Evolutionary conservation across 2,329 filamentous ascomycete species (phyloP).

Genomic region (Hypomyces rosellus): DNA sequence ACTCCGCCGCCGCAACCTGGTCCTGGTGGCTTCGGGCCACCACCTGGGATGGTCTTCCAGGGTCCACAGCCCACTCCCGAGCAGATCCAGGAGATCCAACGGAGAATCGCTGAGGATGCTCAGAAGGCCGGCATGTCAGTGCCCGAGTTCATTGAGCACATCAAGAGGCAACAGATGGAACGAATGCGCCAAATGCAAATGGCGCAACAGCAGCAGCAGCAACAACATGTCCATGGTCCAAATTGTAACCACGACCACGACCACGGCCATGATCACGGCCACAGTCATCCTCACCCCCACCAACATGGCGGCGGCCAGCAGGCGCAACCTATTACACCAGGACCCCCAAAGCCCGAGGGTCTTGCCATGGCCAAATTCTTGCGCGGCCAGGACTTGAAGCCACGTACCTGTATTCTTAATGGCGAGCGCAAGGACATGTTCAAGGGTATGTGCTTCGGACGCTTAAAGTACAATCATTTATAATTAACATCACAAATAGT

Average conservation of each 20-base stretch:
- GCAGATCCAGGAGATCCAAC: conserved; percentile 79
- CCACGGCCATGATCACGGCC: conserved; percentile 23
- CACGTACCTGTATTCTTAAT: conserved; percentile 84
- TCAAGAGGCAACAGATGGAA: conserved; percentile 51
- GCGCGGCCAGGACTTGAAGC: conserved; percentile 76
- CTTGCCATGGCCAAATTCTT: conserved; percentile 87
- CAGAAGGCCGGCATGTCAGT: conserved; percentile 78
- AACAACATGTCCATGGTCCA: conserved; percentile 19
- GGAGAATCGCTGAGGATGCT: conserved; percentile 75
- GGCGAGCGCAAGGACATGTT: conserved; percentile 99
- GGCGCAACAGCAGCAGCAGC: conserved; percentile 37
- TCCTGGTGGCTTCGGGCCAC: conserved; percentile 18
- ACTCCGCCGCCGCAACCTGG: conserved; percentile 20
- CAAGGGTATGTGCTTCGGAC: conserved; percentile 53
- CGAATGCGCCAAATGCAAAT: conserved; percentile 41
- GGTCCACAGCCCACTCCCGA: conserved; percentile 62
- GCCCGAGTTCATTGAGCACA: conserved; percentile 71
- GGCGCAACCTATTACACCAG: conserved; percentile 63
- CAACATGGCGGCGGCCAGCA: conserved; percentile 43
- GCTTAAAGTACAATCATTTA: not conserved
- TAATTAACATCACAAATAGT: conserved; percentile 46
- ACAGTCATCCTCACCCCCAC: conserved; percentile 28
- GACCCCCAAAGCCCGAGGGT: conserved; percentile 82
- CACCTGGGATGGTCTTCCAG: conserved; percentile 27
- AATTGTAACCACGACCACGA: conserved; percentile 23